Conservation (phyloP, 805 yeast genomes). For the Candida michaelii region DNA sequence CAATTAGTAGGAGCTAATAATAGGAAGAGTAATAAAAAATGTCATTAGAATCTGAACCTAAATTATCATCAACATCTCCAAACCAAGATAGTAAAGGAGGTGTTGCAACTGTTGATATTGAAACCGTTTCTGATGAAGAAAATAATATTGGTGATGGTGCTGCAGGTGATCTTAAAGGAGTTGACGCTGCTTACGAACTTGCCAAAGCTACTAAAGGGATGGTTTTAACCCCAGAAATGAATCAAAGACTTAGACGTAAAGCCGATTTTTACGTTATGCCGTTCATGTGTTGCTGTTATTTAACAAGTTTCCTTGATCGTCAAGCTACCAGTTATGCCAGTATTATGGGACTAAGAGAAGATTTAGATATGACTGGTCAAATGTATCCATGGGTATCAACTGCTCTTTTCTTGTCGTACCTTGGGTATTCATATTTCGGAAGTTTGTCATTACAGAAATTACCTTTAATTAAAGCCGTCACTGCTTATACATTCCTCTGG, state of each 20-base stretch:
- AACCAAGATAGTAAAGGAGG: conserved; percentile 6
- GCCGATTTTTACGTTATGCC: conserved; percentile 26
- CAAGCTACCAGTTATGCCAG: conserved; percentile 36
- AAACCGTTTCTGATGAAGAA: not conserved
- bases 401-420: conserved; percentile 53
- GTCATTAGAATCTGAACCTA: not conserved
- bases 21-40: no score
- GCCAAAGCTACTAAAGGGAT: conserved; percentile 19
- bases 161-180: conserved; percentile 21
- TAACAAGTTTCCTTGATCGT: conserved; percentile 35
- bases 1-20: no score
- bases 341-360: conserved; percentile 36
- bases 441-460: conserved; percentile 49
- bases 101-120: conserved; percentile 8
- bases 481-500: conserved; percentile 57
- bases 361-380: conserved; percentile 33
- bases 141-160: not conserved
- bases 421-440: conserved; percentile 54
- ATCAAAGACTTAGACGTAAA: conserved; percentile 15
- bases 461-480: conserved; percentile 53
- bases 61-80: not conserved
- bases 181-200: conserved; percentile 38
- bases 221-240: conserved; percentile 17
- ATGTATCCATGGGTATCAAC: conserved; percentile 40
- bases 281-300: conserved; percentile 22